Evolutionary conservation across 805 yeast species (phyloP).

Genomic region (Candida schatavii): DNA sequence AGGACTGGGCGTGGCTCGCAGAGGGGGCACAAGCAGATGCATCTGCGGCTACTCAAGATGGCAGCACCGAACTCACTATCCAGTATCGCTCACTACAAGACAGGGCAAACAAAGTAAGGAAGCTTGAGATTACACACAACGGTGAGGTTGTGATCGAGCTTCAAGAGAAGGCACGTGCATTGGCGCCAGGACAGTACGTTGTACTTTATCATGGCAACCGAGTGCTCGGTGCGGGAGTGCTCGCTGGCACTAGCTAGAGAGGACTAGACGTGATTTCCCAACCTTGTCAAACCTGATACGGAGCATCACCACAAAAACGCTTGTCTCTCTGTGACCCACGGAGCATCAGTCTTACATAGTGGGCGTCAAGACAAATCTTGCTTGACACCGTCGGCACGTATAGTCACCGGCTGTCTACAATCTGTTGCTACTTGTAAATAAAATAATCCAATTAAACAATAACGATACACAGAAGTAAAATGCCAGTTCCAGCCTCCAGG

Average conservation of each 20-base stretch:
- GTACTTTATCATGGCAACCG: constrained; percentile 67
- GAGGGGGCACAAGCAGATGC: too few relatives aligned
- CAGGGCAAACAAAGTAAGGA: constrained; percentile 41
- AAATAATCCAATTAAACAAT: constrained; percentile 3
- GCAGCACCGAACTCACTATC: constrained; percentile 32
- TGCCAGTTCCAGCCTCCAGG: too few relatives aligned
- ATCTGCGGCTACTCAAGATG: too few relatives aligned
- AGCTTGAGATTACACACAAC: constrained; percentile 12
- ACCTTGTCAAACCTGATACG: too few relatives aligned
- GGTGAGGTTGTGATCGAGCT: constrained; percentile 37
- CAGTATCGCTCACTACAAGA: constrained; percentile 75
- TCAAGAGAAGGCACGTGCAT: constrained; percentile 54
- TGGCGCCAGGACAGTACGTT: constrained; percentile 87
- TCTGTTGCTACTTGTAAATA: neutral
- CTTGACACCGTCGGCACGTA: too few relatives aligned
- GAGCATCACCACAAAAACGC: too few relatives aligned
- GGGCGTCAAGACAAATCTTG: too few relatives aligned
- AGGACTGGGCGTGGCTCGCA: constrained; percentile 51
- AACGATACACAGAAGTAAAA: constrained; percentile 3
- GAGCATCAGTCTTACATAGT: too few relatives aligned
- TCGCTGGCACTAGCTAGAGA: constrained; percentile 9
- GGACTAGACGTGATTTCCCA: too few relatives aligned
- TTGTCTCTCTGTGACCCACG: too few relatives aligned
- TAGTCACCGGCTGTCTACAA: too few relatives aligned
- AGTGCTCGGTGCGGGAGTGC: constrained; percentile 57